phyloP scores from a whole-genome alignment of 495 filamentous ascomycete species.

The Zalerion maritima region DNA sequence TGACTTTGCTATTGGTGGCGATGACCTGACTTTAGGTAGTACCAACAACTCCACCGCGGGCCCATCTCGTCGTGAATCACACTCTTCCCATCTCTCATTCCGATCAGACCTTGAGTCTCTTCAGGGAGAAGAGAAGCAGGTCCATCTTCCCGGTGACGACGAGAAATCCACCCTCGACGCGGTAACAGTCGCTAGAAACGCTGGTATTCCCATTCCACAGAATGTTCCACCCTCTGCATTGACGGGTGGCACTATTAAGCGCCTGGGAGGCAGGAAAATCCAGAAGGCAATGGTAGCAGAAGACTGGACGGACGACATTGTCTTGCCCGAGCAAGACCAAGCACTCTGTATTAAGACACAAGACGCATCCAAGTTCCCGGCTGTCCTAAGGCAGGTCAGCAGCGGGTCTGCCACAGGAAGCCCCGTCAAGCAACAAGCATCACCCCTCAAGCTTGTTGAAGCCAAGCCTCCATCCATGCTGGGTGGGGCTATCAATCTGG shows the following conservation, averaged over 20 bases:
- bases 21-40: slow-evolving; percentile 52
- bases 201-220: slow-evolving; percentile 80
- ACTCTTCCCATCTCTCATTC: slow-evolving; percentile 62
- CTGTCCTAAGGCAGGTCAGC: slow-evolving; percentile 49
- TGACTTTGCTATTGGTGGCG: slow-evolving; percentile 60
- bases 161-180: slow-evolving; percentile 67
- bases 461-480: slow-evolving; percentile 12
- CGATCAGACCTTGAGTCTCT: slow-evolving; percentile 67
- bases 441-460: slow-evolving; percentile 10
- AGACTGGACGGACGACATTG: slow-evolving; percentile 86
- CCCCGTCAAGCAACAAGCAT: slow-evolving; percentile 10
- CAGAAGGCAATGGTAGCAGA: slow-evolving; percentile 61
- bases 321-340: slow-evolving; percentile 50
- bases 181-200: slow-evolving; percentile 70
- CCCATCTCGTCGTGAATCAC: slow-evolving; percentile 49
- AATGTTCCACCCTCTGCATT: slow-evolving; percentile 91
- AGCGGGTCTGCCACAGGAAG: slow-evolving; percentile 24
- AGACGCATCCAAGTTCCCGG: slow-evolving; percentile 47
- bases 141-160: slow-evolving; percentile 63
- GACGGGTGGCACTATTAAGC: slow-evolving; percentile 85
- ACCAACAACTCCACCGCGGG: slow-evolving; percentile 42
- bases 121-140: slow-evolving; percentile 67
- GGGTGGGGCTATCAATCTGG: slow-evolving; percentile 31
- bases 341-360: slow-evolving; percentile 48
- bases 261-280: slow-evolving; percentile 67